These are phyloP conservation scores for Phyllosticta paracitricarpa DNA, from an alignment of 2,329 filamentous ascomycete genomes.

Conservation along the genomic window DNA sequence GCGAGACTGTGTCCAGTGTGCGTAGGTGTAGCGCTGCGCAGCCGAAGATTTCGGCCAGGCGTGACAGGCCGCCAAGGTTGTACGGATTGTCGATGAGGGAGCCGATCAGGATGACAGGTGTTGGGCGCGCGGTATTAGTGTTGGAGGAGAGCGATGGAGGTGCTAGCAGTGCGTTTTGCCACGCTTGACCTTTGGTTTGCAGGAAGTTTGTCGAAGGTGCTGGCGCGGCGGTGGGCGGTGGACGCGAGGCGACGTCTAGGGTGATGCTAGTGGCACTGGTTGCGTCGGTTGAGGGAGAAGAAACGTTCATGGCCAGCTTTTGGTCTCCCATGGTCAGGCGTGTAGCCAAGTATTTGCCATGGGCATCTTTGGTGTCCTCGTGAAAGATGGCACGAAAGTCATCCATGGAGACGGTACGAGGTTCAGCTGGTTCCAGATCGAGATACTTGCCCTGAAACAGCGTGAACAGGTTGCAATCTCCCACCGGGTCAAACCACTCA, in stretches of 20 bases:
- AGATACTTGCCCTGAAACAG: slow-evolving; percentile 38
- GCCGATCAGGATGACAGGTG: slow-evolving; percentile 37
- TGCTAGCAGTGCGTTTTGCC: slow-evolving; percentile 28
- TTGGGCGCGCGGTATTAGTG: slow-evolving; percentile 10
- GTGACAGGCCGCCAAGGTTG: slow-evolving; percentile 41
- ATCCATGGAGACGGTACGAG: slow-evolving; percentile 23
- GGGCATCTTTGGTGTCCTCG: slow-evolving; percentile 13
- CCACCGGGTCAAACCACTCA: slow-evolving; percentile 32
- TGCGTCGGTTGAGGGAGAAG: not conserved
- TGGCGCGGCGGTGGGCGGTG: slow-evolving; percentile 15
- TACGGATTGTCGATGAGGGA: slow-evolving; percentile 42
- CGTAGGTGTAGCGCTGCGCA: slow-evolving; percentile 36
- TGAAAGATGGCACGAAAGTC: slow-evolving; percentile 32
- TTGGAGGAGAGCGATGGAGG: slow-evolving; percentile 11
- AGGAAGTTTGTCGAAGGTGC: slow-evolving; percentile 16
- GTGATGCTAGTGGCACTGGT: not conserved
- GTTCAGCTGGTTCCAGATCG: slow-evolving; percentile 33
- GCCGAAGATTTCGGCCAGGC: slow-evolving; percentile 43
- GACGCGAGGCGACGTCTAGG: not conserved
- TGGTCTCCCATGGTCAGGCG: slow-evolving; percentile 24
- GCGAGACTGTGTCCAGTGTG: slow-evolving; percentile 29
- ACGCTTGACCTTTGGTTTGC: slow-evolving; percentile 42
- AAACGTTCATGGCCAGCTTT: not conserved
- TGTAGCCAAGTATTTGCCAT: slow-evolving; percentile 13
- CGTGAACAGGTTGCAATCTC: slow-evolving; percentile 33